These are phyloP conservation scores for Rubus parviflorus DNA, from an alignment of 306 rosid genomes.

Conservation along the genomic window DNA sequence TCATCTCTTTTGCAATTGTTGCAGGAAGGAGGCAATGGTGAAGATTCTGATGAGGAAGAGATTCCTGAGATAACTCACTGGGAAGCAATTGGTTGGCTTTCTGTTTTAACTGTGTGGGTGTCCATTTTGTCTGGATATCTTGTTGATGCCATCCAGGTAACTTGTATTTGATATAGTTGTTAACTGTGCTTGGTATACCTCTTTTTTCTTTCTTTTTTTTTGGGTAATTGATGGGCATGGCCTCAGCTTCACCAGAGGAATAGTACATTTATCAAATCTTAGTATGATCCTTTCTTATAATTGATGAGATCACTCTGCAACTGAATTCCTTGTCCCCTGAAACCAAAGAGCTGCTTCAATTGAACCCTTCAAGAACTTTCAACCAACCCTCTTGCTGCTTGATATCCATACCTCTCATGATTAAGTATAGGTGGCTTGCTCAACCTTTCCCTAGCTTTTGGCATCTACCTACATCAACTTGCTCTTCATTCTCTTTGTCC, in stretches of 20 bases:
- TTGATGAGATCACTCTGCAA: neutral
- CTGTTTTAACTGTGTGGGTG: slow-evolving; percentile 74
- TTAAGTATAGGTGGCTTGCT: neutral
- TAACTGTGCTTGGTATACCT: slow-evolving; percentile 1
- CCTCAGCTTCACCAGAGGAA: neutral
- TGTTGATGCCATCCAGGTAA: slow-evolving; percentile 84
- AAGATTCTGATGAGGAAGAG: slow-evolving; percentile 55
- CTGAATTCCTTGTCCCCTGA: neutral
- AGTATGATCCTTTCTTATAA: neutral
- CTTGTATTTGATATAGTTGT: neutral
- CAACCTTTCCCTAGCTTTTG: neutral
- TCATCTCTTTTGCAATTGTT: slow-evolving; percentile 21
- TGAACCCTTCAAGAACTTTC: neutral
- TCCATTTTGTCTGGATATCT: slow-evolving; percentile 87
- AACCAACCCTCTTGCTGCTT: neutral
- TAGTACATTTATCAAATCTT: neutral
- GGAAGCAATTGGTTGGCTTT: slow-evolving; percentile 91
- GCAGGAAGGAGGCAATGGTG: slow-evolving; percentile 46
- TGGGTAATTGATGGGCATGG: neutral
- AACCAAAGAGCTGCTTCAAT: neutral
- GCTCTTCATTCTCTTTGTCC: neutral
- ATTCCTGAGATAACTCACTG: slow-evolving; percentile 59
- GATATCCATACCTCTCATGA: neutral
- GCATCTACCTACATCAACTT: neutral
- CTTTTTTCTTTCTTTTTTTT: neutral